A percentile compares a stretch with the other conserved stretches of the same genome.
These are phyloP conservation scores for Hemileccinum impolitum DNA, from an alignment of 768 basidiomycete species.

Conservation along the genomic window DNA sequence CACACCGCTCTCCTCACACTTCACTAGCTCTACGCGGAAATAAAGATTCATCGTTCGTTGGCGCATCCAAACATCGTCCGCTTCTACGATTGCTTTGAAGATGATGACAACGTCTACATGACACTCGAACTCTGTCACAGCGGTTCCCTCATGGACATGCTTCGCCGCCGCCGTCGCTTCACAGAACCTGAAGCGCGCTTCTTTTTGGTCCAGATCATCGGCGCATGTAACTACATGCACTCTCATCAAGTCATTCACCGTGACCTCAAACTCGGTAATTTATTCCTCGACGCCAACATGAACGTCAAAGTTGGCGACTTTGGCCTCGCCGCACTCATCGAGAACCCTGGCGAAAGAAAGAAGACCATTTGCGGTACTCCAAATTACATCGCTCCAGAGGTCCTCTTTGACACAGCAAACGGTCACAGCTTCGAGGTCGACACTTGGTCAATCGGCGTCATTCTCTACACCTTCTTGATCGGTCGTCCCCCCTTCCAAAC, in stretches of 20 bases:
- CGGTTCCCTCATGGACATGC: slow-evolving; percentile 88
- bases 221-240: slow-evolving; percentile 98
- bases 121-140: slow-evolving; percentile 88
- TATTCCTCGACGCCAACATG: slow-evolving; percentile 90
- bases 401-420: slow-evolving; percentile 91
- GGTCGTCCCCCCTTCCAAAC: slow-evolving; percentile 99
- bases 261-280: slow-evolving; percentile 93
- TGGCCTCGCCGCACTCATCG: slow-evolving; percentile 93
- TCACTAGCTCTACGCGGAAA: slow-evolving; percentile 90
- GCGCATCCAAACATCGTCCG: slow-evolving; percentile 89
- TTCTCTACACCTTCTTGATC: slow-evolving; percentile 89
- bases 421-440: slow-evolving; percentile 99
- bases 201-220: slow-evolving; percentile 92
- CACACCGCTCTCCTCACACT: slow-evolving; percentile 1
- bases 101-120: slow-evolving; percentile 95
- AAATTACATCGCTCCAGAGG: slow-evolving; percentile 98
- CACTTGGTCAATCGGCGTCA: slow-evolving; percentile 96
- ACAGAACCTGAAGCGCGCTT: slow-evolving; percentile 91
- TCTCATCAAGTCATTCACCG: slow-evolving; percentile 95
- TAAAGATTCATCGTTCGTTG: slow-evolving; percentile 93
- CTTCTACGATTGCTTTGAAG: slow-evolving; percentile 95
- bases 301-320: slow-evolving; percentile 98
- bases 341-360: slow-evolving; percentile 94
- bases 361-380: slow-evolving; percentile 99
- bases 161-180: slow-evolving; percentile 81